Base-by-base conservation (phyloP, 1,284 basidiomycete species). In the Melampsora americana region DNA sequence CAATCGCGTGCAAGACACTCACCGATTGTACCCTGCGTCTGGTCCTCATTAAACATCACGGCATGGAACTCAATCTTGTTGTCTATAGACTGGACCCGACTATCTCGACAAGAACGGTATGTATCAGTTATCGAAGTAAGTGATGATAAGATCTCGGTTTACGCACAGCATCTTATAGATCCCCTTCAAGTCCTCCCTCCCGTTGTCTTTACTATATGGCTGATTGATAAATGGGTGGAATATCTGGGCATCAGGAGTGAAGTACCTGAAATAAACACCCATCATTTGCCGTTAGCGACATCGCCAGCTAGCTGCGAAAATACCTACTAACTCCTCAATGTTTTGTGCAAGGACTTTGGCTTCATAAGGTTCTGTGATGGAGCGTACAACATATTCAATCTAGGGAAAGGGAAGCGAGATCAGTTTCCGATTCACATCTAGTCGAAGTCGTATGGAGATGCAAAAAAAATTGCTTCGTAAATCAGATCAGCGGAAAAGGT, bases 41-140 rank as follows among this genome's bases (percentile, higher is more conserved):
- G 28, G 48, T 74, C 56, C 56, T 74, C 72, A 32, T 65, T 67
- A 39, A 74, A 66, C 72, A 74, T 74, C 18, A 74, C 56, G 14
- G 72, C 64, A 65, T 66, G 46, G 65, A 74, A 74, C 16, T 56
- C 56, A 56, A 74, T 74, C 56, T 46, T 28, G 44, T 74, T 74
- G 39, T 74, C 59, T 12, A 67, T 67, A 12, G 72, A 46, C 14
- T 66, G 26, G 3, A 74, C 53, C 20, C 72, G 72, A 39, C 72
- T 74, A 35, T 32, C 16, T 44, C 20, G 12, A 46, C 20, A 6
- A 59, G 39, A 12, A 26, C 26, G 7, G 60, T 30, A 12, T 44
- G 2, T 46, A 32, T 18, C 16, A 64, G 32, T 9, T 18, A 30
- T 7, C 2, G 26, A 2, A 20, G 39, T 16, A 2, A 28, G 16